These are phyloP conservation scores for Haematococcus sp. DNA, from an alignment of 139 green algal species.

Conservation along the genomic window DNA sequence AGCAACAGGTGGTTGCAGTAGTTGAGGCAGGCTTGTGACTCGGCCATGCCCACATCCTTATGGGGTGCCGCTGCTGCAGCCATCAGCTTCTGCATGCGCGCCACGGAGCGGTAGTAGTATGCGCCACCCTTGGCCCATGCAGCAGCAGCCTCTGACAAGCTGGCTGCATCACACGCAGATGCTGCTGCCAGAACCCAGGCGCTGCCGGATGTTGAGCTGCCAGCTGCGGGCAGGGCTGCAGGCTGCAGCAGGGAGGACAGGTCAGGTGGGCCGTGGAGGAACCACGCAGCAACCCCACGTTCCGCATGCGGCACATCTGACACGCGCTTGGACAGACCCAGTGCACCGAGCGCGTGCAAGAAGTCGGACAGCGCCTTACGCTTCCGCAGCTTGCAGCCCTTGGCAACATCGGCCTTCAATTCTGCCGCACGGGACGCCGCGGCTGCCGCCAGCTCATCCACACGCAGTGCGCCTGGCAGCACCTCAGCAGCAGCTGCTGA, in stretches of 20 bases:
- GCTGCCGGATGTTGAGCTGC: too few relatives aligned
- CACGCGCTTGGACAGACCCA: constrained; percentile 63
- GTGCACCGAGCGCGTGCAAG: constrained; percentile 57
- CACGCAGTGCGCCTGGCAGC: constrained; percentile 3
- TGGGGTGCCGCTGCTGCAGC: constrained; percentile 51
- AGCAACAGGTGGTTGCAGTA: constrained; percentile 77
- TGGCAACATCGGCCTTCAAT: constrained; percentile 56
- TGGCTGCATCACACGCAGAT: background rate
- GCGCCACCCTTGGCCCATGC: constrained; percentile 63
- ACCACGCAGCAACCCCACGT: constrained; percentile 1
- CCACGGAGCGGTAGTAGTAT: constrained; percentile 84
- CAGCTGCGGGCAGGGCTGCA: too few relatives aligned
- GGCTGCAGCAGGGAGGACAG: constrained; percentile 5
- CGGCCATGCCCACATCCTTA: constrained; percentile 66
- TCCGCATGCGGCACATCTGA: constrained; percentile 56
- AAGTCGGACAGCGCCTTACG: constrained; percentile 90
- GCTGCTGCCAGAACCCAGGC: background rate
- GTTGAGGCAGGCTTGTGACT: constrained; percentile 57
- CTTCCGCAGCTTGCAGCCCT: constrained; percentile 79
- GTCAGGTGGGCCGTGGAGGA: constrained; percentile 7
- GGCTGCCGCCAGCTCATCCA: constrained; percentile 56
- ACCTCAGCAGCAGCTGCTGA: background rate
- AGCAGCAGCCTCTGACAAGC: background rate
- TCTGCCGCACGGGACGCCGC: constrained; percentile 50
- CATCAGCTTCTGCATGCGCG: constrained; percentile 81